Evolutionary conservation across 768 basidiomycete species (phyloP).

Genomic region (Imleria badia): DNA sequence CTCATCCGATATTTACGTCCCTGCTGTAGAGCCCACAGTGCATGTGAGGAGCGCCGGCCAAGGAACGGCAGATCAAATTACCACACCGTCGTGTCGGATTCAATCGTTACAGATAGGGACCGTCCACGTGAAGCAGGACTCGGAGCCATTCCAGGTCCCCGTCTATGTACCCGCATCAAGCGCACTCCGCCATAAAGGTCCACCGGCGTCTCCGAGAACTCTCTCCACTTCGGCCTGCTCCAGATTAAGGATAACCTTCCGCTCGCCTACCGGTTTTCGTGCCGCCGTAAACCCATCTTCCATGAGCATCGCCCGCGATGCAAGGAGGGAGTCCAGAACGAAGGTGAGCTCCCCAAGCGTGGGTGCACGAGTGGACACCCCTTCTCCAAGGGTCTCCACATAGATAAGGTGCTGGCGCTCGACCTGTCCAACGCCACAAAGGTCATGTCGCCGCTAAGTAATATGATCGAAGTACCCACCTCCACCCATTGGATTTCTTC

Average conservation of each 20-base stretch:
- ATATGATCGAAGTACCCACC: constrained; percentile 39
- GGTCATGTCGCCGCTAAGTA: background rate
- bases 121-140: background rate
- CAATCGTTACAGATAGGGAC: background rate
- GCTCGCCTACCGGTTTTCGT: constrained; percentile 61
- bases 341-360: constrained; percentile 60
- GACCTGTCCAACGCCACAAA: constrained; percentile 43
- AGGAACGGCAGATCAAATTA: background rate
- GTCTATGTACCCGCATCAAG: constrained; percentile 22
- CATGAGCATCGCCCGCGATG: constrained; percentile 73
- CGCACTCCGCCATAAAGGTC: constrained; percentile 60
- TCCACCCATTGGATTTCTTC: constrained; percentile 87
- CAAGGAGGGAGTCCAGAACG: constrained; percentile 73
- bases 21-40: background rate
- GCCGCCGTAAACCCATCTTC: constrained; percentile 58
- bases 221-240: constrained; percentile 85
- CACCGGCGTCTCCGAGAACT: constrained; percentile 80
- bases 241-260: constrained; percentile 76
- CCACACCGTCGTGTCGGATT: background rate
- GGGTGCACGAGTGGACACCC: constrained; percentile 59
- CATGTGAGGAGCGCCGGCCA: background rate
- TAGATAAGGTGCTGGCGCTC: constrained; percentile 76
- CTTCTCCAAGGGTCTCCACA: constrained; percentile 57
- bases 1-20: too few species aligned
- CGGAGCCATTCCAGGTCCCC: background rate